phyloP scores from a whole-genome alignment of 768 basidiomycete genomes.

The Xerocomellus chrysenteron region DNA sequence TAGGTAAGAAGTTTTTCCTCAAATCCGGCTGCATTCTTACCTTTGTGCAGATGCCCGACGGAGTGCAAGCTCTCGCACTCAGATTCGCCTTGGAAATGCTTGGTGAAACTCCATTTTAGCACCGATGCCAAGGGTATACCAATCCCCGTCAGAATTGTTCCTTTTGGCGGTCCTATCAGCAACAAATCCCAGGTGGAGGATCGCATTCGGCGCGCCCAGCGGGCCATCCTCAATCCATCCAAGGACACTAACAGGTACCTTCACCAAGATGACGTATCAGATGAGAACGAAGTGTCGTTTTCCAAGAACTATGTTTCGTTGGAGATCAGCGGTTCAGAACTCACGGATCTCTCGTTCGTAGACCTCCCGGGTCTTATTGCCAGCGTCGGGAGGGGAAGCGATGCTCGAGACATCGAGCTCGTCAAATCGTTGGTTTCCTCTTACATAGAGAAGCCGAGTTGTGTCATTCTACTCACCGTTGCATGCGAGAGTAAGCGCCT shows the following conservation, averaged over 20 bases:
- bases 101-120: conserved; percentile 46
- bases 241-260: conserved; percentile 18
- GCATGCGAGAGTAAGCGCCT: conserved; percentile 36
- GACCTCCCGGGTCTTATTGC: conserved; percentile 68
- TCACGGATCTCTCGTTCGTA: conserved; percentile 64
- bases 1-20: conserved; percentile 39
- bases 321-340: conserved; percentile 55
- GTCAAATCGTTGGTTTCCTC: conserved; percentile 56
- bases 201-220: conserved; percentile 62
- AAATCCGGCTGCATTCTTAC: neutral
- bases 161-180: conserved; percentile 49
- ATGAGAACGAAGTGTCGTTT: conserved; percentile 37
- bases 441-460: conserved; percentile 66
- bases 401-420: conserved; percentile 56
- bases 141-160: conserved; percentile 37
- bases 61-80: conserved; percentile 53
- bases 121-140: conserved; percentile 40
- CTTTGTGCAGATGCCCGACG: conserved; percentile 48
- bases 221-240: conserved; percentile 62
- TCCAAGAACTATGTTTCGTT: conserved; percentile 58
- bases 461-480: conserved; percentile 67
- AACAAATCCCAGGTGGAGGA: conserved; percentile 59
- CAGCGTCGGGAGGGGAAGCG: conserved; percentile 48
- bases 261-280: neutral
- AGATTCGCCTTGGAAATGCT: conserved; percentile 46